Evolutionary conservation across 208 protist genomes (phyloP).

Genomic region (Crithidia brevicula): DNA sequence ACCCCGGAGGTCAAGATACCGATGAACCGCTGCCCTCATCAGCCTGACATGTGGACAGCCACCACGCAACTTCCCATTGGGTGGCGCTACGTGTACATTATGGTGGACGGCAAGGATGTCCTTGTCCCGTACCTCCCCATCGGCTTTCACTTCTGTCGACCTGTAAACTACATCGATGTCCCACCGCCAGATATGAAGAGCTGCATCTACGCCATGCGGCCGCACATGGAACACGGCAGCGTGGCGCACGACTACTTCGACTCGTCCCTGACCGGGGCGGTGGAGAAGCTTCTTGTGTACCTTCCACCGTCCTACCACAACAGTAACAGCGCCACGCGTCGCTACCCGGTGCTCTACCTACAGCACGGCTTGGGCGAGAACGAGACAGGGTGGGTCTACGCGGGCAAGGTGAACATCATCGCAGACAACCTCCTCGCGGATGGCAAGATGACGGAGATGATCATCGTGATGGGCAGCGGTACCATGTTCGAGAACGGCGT

Average conservation of each 20-base stretch:
- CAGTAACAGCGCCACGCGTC: conserved; percentile 16
- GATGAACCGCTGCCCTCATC: neutral
- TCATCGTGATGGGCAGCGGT: conserved; percentile 32
- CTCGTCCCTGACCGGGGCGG: conserved; percentile 19
- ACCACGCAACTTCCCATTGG: conserved; percentile 19
- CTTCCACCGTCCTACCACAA: conserved; percentile 40
- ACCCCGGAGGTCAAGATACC: neutral
- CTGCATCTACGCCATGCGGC: conserved; percentile 16
- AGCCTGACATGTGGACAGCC: neutral
- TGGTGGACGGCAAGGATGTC: conserved; percentile 35
- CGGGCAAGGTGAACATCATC: conserved; percentile 49
- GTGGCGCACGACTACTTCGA: conserved; percentile 29
- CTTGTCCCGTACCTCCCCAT: conserved; percentile 33
- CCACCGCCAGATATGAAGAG: conserved; percentile 15
- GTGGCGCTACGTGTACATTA: conserved; percentile 30
- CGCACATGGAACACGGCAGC: conserved; percentile 20
- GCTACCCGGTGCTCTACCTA: conserved; percentile 48
- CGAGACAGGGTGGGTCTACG: conserved; percentile 23
- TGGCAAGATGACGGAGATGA: conserved; percentile 25
- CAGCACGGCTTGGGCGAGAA: conserved; percentile 33
- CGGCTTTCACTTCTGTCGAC: conserved; percentile 15
- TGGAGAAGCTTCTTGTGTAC: conserved; percentile 38
- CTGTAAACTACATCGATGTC: conserved; percentile 46
- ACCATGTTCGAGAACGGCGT: conserved; percentile 16
- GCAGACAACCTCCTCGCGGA: conserved; percentile 44